Conservation (phyloP, 106 monocot species). For the Narthecium ossifragum region DNA sequence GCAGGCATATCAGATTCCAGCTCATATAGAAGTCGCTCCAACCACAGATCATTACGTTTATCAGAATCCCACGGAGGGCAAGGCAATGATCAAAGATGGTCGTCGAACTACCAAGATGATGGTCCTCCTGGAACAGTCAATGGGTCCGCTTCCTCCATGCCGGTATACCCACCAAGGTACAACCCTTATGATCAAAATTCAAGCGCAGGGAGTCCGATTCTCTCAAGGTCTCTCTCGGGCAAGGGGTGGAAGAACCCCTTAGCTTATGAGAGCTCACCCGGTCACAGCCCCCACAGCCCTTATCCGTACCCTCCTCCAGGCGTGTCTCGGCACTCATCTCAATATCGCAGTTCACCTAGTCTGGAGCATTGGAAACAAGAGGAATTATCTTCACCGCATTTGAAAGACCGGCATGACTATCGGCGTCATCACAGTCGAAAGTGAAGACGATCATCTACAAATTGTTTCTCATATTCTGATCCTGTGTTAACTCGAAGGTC, state of each 20-base stretch:
- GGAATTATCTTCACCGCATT: slow-evolving; percentile 7
- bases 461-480: background rate
- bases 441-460: background rate
- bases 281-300: slow-evolving; percentile 23
- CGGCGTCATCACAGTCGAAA: slow-evolving; percentile 16
- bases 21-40: slow-evolving; percentile 10
- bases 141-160: slow-evolving; percentile 2
- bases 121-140: slow-evolving; percentile 16
- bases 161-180: slow-evolving; percentile 41
- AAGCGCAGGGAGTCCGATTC: slow-evolving; percentile 24
- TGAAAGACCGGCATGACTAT: slow-evolving; percentile 38
- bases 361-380: slow-evolving; percentile 19
- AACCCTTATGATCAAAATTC: slow-evolving; percentile 34
- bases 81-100: slow-evolving; percentile 18
- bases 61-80: slow-evolving; percentile 12
- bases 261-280: slow-evolving; percentile 20
- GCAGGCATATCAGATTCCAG: slow-evolving; percentile 9
- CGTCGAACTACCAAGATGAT: slow-evolving; percentile 22
- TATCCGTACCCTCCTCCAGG: slow-evolving; percentile 15
- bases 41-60: slow-evolving; percentile 1
- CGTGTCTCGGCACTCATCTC: slow-evolving; percentile 12
- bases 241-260: slow-evolving; percentile 32
- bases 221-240: slow-evolving; percentile 56
- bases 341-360: slow-evolving; percentile 3
- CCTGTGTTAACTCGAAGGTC: too few relatives aligned